A percentile compares a stretch with the other conserved stretches of the same genome.
Conservation (phyloP, 1,284 basidiomycete genomes). For the Irpex sp. region DNA sequence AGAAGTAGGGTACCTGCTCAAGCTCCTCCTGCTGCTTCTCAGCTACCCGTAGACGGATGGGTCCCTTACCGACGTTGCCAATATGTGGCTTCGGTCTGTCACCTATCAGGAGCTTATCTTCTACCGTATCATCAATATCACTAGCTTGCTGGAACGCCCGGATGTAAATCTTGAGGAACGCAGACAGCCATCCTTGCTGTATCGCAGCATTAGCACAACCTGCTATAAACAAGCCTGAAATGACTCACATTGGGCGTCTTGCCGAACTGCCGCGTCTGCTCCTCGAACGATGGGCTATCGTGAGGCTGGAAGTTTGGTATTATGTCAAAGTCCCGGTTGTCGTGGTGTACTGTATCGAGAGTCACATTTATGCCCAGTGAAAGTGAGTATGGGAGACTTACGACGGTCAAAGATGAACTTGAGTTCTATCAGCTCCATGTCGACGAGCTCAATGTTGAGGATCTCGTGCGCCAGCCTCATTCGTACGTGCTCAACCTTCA, state of each 20-base stretch:
- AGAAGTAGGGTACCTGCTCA: slow-evolving; percentile 40
- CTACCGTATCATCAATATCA: slow-evolving; percentile 71
- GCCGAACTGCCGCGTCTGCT: slow-evolving; percentile 65
- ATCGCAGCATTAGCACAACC: neutral
- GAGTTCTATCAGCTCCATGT: slow-evolving; percentile 78
- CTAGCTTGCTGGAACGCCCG: slow-evolving; percentile 70
- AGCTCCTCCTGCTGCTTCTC: slow-evolving; percentile 48
- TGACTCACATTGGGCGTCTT: slow-evolving; percentile 56
- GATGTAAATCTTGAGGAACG: slow-evolving; percentile 74
- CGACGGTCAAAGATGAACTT: slow-evolving; percentile 80
- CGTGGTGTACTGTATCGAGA: slow-evolving; percentile 53
- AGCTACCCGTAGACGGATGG: slow-evolving; percentile 54
- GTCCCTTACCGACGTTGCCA: slow-evolving; percentile 44
- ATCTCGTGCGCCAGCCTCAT: slow-evolving; percentile 78
- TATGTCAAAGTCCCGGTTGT: slow-evolving; percentile 80
- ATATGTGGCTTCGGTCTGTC: slow-evolving; percentile 67
- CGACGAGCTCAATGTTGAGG: slow-evolving; percentile 62
- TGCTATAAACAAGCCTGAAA: neutral
- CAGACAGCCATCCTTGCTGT: slow-evolving; percentile 66
- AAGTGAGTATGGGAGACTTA: slow-evolving; percentile 31
- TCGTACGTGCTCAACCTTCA: slow-evolving; percentile 76
- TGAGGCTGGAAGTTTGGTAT: slow-evolving; percentile 76
- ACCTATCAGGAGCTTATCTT: slow-evolving; percentile 74
- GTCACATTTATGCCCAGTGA: neutral
- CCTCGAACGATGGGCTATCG: slow-evolving; percentile 44